Percentiles rank a stretch among this genome's conserved stretches.
Evolutionary conservation across 2,329 filamentous ascomycete species (phyloP).

Genomic region (Colletotrichum lentis): DNA sequence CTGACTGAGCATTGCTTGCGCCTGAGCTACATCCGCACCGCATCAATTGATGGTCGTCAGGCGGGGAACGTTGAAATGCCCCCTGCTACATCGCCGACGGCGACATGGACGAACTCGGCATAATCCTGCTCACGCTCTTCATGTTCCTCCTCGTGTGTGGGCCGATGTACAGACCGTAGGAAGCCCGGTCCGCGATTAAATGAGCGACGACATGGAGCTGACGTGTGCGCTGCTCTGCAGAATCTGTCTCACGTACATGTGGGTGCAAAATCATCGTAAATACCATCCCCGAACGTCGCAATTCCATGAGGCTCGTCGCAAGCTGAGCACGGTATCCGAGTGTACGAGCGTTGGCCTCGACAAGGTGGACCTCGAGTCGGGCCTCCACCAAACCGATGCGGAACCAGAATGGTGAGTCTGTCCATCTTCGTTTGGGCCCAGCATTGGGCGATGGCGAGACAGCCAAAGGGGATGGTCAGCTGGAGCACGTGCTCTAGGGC

Average conservation of each 20-base stretch:
- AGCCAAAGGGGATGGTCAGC: neutral
- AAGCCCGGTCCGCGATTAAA: slow-evolving; percentile 8
- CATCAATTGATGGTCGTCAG: neutral
- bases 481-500: neutral
- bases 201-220: slow-evolving; percentile 14
- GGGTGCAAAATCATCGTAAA: slow-evolving; percentile 33
- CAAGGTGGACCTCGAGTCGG: slow-evolving; percentile 31
- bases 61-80: slow-evolving; percentile 17
- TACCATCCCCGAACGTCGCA: slow-evolving; percentile 33
- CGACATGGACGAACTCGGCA: slow-evolving; percentile 32
- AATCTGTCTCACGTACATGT: slow-evolving; percentile 16
- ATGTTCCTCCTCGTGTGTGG: slow-evolving; percentile 25
- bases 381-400: slow-evolving; percentile 14
- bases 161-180: slow-evolving; percentile 31
- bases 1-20: neutral
- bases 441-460: neutral
- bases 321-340: slow-evolving; percentile 45
- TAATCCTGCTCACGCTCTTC: slow-evolving; percentile 34
- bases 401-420: slow-evolving; percentile 28
- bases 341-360: slow-evolving; percentile 34
- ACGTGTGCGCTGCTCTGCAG: slow-evolving; percentile 8
- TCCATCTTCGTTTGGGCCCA: neutral
- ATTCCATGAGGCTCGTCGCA: slow-evolving; percentile 42
- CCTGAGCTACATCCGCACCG: neutral
- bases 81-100: neutral